Evolutionary conservation across 2,329 filamentous ascomycete species (phyloP).

Genomic region (Tolypocladium ovalisporum): DNA sequence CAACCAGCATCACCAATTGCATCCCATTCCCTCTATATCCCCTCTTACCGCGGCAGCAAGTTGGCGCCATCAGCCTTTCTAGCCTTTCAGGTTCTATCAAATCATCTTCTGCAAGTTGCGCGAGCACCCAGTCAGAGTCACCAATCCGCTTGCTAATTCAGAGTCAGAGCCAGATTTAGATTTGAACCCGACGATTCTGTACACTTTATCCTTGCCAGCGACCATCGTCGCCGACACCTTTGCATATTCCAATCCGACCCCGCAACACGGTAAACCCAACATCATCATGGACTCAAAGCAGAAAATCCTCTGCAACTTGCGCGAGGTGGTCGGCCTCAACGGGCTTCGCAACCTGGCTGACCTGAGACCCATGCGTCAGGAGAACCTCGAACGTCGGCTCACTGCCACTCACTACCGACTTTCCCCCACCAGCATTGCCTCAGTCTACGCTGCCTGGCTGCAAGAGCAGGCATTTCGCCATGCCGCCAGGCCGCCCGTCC

Average conservation of each 20-base stretch:
- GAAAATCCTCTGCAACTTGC: conserved; percentile 9
- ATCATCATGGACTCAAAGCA: conserved; percentile 10
- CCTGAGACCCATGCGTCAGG: conserved; percentile 13
- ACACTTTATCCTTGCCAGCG: background rate
- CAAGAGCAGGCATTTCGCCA: conserved; percentile 6
- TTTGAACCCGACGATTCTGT: background rate
- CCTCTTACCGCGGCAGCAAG: background rate
- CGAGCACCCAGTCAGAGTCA: too few species aligned
- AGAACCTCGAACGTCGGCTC: conserved; percentile 12
- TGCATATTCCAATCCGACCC: background rate
- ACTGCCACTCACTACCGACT: conserved; percentile 3
- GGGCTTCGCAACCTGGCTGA: conserved; percentile 10
- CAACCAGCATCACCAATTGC: background rate
- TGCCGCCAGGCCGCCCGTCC: background rate
- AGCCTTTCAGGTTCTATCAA: background rate
- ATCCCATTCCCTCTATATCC: background rate
- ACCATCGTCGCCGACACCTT: background rate
- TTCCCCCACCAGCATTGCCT: conserved; percentile 6
- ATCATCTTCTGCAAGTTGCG: background rate
- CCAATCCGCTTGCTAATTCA: background rate
- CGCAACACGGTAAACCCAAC: background rate
- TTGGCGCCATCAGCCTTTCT: background rate
- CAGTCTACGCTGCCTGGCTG: conserved; percentile 17
- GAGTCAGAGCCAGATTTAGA: background rate
- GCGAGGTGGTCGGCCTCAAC: conserved; percentile 11